Percentiles rank a stretch among this genome's conserved stretches.
Conservation (phyloP, 2,329 filamentous ascomycete genomes). For the Pseudogymnoascus sp. region DNA sequence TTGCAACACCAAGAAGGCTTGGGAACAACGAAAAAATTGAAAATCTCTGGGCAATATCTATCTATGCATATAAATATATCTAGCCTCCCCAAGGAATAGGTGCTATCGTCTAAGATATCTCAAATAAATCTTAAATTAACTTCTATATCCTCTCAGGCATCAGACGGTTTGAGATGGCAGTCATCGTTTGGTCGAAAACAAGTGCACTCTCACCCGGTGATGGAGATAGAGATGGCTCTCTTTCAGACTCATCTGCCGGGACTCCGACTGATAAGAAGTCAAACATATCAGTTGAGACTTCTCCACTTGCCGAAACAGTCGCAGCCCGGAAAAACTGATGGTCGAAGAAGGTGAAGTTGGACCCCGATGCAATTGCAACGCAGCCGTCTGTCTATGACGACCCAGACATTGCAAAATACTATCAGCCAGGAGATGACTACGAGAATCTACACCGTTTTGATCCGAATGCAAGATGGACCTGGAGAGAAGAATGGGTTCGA, state of each 20-base stretch:
- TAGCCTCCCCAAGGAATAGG: background rate
- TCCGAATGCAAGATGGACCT: conserved; percentile 31
- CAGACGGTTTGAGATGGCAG: background rate
- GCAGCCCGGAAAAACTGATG: conserved; percentile 20
- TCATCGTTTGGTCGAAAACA: background rate
- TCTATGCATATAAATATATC: background rate
- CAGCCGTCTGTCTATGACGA: conserved; percentile 23
- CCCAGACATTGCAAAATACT: conserved; percentile 15
- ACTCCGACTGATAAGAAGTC: background rate
- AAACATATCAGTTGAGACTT: background rate
- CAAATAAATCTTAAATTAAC: background rate
- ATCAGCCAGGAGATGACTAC: conserved; percentile 25
- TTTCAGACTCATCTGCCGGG: background rate
- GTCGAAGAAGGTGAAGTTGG: conserved; percentile 14
- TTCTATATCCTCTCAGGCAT: too few species aligned
- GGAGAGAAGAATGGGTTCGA: conserved; percentile 26
- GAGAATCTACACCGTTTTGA: conserved; percentile 34
- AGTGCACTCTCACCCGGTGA: background rate
- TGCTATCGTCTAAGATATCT: background rate
- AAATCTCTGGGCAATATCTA: background rate
- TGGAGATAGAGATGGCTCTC: background rate
- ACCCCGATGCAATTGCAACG: conserved; percentile 19
- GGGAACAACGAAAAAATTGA: background rate
- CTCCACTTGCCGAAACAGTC: conserved; percentile 6
- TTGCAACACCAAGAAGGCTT: background rate